Conservation (phyloP, 1,284 basidiomycete genomes). For the Hortiboletus rubellus region DNA sequence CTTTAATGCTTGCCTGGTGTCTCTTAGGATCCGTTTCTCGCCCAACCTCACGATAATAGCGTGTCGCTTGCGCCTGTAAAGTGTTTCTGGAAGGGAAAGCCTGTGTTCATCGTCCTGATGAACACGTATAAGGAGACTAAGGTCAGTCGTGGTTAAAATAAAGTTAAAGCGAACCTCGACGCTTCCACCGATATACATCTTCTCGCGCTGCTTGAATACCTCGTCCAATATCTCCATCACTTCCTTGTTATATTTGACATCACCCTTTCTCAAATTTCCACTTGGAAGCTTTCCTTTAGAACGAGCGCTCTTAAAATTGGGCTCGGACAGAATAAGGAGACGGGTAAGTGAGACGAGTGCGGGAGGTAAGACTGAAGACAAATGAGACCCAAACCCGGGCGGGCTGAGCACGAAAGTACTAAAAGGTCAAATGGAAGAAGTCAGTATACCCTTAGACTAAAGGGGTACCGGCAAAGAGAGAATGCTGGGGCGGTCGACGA, state of each 20-base stretch:
- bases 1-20: slow-evolving; percentile 37
- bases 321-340: slow-evolving; percentile 59
- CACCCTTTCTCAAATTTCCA: slow-evolving; percentile 42
- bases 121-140: slow-evolving; percentile 1
- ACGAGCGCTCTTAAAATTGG: slow-evolving; percentile 66
- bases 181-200: slow-evolving; percentile 46
- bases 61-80: slow-evolving; percentile 52
- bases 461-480: not conserved
- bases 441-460: slow-evolving; percentile 4
- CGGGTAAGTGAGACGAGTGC: slow-evolving; percentile 70
- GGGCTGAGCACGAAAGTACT: slow-evolving; percentile 23
- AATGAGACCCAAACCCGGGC: slow-evolving; percentile 28
- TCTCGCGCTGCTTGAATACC: slow-evolving; percentile 52
- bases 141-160: not conserved
- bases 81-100: slow-evolving; percentile 29
- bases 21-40: slow-evolving; percentile 72
- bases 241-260: slow-evolving; percentile 42
- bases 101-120: slow-evolving; percentile 56
- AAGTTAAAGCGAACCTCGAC: slow-evolving; percentile 18
- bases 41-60: slow-evolving; percentile 78
- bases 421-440: not conserved
- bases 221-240: slow-evolving; percentile 48
- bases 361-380: slow-evolving; percentile 51
- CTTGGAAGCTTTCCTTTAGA: slow-evolving; percentile 81
- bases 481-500: not conserved